Conservation (phyloP, 1,139 yeast species). For the Arxiozyma slooffiae region DNA sequence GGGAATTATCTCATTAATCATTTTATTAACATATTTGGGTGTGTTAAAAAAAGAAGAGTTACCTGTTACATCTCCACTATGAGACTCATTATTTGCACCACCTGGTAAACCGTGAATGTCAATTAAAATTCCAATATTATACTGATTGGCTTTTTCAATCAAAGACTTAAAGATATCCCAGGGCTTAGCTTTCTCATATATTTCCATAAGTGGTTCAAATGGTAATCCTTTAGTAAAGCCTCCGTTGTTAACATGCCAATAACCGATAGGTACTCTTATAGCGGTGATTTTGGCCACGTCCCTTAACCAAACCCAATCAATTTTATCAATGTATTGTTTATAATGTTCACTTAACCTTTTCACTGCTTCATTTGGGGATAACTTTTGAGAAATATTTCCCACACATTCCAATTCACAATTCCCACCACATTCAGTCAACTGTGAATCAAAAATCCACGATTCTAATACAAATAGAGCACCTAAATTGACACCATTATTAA, state of each 20-base stretch:
- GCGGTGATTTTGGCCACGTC: constrained; percentile 57
- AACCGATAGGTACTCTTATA: constrained; percentile 80
- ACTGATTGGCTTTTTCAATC: constrained; percentile 23
- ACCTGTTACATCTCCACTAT: constrained; percentile 67
- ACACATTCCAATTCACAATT: constrained; percentile 72
- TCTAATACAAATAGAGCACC: constrained; percentile 81
- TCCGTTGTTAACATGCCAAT: constrained; percentile 75
- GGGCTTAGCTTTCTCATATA: constrained; percentile 49
- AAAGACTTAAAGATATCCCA: constrained; percentile 46
- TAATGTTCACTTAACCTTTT: constrained; percentile 58
- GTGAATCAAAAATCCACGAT: constrained; percentile 54
- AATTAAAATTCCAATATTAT: constrained; percentile 61
- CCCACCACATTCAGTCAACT: constrained; percentile 42
- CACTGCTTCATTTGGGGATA: constrained; percentile 49
- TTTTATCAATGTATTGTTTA: constrained; percentile 45
- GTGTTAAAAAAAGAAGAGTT: constrained; percentile 47
- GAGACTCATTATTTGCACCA: constrained; percentile 81
- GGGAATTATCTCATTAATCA: constrained; percentile 44
- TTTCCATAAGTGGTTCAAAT: constrained; percentile 44
- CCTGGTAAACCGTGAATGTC: constrained; percentile 89
- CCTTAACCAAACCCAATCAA: constrained; percentile 69
- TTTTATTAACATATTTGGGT: constrained; percentile 31
- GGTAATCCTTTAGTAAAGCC: constrained; percentile 44
- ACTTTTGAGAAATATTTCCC: constrained; percentile 36
- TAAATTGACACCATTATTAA: constrained; percentile 75